phyloP scores from a whole-genome alignment of 345 rosid genomes.

The Laguncularia racemosa region DNA sequence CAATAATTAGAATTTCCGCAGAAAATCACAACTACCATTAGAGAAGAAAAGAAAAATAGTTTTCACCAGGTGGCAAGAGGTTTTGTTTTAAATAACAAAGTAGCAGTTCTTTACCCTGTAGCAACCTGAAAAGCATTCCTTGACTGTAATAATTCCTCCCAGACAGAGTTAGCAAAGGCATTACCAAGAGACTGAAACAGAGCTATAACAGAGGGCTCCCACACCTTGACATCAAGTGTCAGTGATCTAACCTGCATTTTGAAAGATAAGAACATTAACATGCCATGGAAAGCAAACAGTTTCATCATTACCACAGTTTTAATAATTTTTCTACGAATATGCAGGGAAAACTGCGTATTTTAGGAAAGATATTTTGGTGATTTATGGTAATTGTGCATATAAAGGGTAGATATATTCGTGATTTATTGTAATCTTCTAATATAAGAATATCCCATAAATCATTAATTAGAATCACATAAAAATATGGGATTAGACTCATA shows the following conservation, averaged over 20 bases:
- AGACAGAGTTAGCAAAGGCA: slow-evolving; percentile 82
- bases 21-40: too few species aligned
- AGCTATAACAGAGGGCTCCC: slow-evolving; percentile 97
- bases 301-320: too few species aligned
- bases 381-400: too few species aligned
- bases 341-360: too few species aligned
- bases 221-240: slow-evolving; percentile 92
- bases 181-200: slow-evolving; percentile 96
- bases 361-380: too few species aligned
- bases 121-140: slow-evolving; percentile 60
- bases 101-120: slow-evolving; percentile 39
- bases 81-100: neutral
- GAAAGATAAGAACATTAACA: slow-evolving; percentile 10
- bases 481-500: too few species aligned
- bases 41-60: slow-evolving; percentile 4
- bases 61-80: neutral
- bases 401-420: too few species aligned
- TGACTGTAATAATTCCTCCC: slow-evolving; percentile 96
- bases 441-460: too few species aligned
- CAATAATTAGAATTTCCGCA: slow-evolving; percentile 2
- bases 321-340: too few species aligned
- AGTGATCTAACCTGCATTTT: slow-evolving; percentile 83
- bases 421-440: too few species aligned
- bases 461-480: too few species aligned
- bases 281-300: too few species aligned